phyloP scores from a whole-genome alignment of 805 yeast genomes.

The Nakazawaea ambrosiae region DNA sequence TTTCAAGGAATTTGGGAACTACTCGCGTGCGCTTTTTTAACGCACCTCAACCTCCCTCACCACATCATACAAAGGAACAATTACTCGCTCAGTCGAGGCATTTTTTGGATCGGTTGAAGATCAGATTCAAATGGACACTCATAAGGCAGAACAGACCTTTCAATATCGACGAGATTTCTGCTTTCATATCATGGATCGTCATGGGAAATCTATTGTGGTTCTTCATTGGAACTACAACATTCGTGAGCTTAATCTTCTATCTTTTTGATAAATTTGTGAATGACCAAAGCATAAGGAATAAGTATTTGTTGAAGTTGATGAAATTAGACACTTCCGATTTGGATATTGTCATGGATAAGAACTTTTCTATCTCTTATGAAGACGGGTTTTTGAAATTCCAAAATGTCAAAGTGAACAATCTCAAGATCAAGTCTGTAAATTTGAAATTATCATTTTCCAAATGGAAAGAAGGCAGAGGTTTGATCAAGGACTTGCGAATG shows the following conservation, averaged over 20 bases:
- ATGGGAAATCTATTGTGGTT: slow-evolving; percentile 54
- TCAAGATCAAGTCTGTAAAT: slow-evolving; percentile 34
- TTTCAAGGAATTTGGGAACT: no score
- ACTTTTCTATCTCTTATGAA: slow-evolving; percentile 36
- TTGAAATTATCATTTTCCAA: slow-evolving; percentile 42
- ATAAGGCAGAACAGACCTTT: slow-evolving; percentile 41
- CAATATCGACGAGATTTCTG: slow-evolving; percentile 43
- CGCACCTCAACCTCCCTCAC: no score
- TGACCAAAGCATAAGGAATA: slow-evolving; percentile 19
- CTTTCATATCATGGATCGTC: slow-evolving; percentile 48
- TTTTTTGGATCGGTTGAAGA: slow-evolving; percentile 5
- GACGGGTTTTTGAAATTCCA: slow-evolving; percentile 44
- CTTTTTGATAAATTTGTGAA: slow-evolving; percentile 29
- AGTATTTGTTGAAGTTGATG: slow-evolving; percentile 20
- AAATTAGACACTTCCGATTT: slow-evolving; percentile 24
- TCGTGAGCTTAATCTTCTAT: slow-evolving; percentile 40
- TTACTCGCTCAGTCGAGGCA: slow-evolving; percentile 16
- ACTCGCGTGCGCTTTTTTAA: no score
- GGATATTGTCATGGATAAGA: slow-evolving; percentile 18
- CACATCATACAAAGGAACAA: slow-evolving; percentile 19
- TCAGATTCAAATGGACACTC: slow-evolving; percentile 36
- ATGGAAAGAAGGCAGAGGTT: slow-evolving; percentile 50
- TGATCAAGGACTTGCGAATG: slow-evolving; percentile 40
- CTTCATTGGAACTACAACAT: slow-evolving; percentile 51
- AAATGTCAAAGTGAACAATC: slow-evolving; percentile 26